A percentile compares a stretch with the other conserved stretches of the same genome.
Evolutionary conservation across 352 stramenopile genomes (phyloP).

Genomic region (Phytophthora vignae): DNA sequence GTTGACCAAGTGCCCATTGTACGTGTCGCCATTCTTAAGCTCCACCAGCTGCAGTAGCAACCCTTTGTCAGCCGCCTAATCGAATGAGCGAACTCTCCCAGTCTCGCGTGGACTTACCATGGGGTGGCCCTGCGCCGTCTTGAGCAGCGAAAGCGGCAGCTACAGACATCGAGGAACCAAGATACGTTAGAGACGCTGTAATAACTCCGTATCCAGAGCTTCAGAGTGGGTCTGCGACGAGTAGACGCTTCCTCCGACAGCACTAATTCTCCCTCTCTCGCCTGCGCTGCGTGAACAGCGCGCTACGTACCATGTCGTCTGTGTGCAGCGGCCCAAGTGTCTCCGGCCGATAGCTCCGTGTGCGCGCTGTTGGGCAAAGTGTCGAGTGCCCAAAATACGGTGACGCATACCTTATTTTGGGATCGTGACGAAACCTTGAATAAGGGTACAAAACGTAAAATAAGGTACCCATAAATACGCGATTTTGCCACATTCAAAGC

Average conservation of each 20-base stretch:
- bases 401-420: constrained; percentile 6
- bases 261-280: background rate
- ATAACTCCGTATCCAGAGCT: constrained; percentile 9
- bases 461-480: too few relatives aligned
- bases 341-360: constrained; percentile 7
- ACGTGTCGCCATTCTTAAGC: constrained; percentile 99
- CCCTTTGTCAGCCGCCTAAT: too few relatives aligned
- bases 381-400: constrained; percentile 31
- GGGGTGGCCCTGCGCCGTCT: constrained; percentile 94
- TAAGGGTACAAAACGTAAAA: too few relatives aligned
- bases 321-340: constrained; percentile 17
- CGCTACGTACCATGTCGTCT: constrained; percentile 35
- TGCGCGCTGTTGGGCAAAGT: constrained; percentile 17
- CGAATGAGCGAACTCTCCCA: too few relatives aligned
- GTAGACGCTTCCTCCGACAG: background rate
- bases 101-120: constrained; percentile 85
- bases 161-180: constrained; percentile 37
- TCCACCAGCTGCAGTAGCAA: constrained; percentile 92
- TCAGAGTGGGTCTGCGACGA: background rate
- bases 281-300: background rate
- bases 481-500: too few relatives aligned
- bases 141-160: constrained; percentile 97
- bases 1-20: constrained; percentile 97
- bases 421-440: too few relatives aligned
- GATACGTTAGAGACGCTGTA: constrained; percentile 20